These are phyloP conservation scores for Borealophlyctis nickersoniae DNA, from an alignment of 192 early-diverging fungal genomes.

Conservation along the genomic window DNA sequence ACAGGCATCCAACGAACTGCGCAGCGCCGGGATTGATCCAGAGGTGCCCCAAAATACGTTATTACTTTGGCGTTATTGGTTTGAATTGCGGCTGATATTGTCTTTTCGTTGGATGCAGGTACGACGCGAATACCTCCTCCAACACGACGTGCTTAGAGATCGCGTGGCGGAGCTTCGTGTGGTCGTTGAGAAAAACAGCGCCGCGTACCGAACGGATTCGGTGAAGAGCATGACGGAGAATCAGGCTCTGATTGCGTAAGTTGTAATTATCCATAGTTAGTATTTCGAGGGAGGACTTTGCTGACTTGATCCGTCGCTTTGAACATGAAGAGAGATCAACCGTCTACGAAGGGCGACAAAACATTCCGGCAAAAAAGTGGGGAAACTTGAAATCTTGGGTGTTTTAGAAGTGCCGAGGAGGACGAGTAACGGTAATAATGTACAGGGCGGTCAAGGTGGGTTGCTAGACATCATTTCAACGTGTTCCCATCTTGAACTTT, in stretches of 20 bases:
- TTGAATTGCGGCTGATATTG: too few relatives aligned
- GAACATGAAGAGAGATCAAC: conserved; percentile 32
- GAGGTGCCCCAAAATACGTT: too few relatives aligned
- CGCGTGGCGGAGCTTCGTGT: conserved; percentile 25
- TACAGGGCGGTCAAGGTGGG: too few relatives aligned
- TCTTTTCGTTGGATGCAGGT: too few relatives aligned
- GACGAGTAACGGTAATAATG: too few relatives aligned
- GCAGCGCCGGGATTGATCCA: conserved; percentile 25
- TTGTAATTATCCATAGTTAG: background rate
- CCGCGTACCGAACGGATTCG: conserved; percentile 38
- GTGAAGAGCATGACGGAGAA: conserved; percentile 42
- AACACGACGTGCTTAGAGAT: conserved; percentile 35
- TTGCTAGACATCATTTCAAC: too few relatives aligned
- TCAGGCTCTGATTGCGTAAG: conserved; percentile 41
- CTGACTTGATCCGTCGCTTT: conserved; percentile 4
- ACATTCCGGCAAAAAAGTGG: too few relatives aligned
- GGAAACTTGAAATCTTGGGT: too few relatives aligned
- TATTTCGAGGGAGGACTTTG: background rate
- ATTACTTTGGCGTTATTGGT: too few relatives aligned
- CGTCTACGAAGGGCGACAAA: too few relatives aligned
- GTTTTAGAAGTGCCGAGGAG: too few relatives aligned
- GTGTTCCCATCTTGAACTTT: too few relatives aligned
- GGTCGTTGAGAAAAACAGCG: conserved; percentile 24
- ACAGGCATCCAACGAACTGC: conserved; percentile 10
- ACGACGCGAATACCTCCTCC: conserved; percentile 34